phyloP scores from a whole-genome alignment of 1,139 yeast genomes.

The Taphrina communis region DNA sequence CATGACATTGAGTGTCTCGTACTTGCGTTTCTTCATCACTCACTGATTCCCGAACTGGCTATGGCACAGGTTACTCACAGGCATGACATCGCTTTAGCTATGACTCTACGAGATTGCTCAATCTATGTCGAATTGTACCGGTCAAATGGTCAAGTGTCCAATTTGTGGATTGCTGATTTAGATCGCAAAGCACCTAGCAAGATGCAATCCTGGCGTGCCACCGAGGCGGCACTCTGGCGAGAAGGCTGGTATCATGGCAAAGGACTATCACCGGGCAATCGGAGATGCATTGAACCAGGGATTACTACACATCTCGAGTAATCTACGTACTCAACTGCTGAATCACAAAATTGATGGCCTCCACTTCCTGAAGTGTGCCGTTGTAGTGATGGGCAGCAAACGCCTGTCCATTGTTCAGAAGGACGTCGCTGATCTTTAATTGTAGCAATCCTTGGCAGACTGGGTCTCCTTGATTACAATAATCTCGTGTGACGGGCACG shows the following conservation, averaged over 20 bases:
- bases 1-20: not conserved
- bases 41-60: conserved; percentile 33
- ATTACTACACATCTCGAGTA: not conserved
- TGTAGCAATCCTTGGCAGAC: conserved; percentile 21
- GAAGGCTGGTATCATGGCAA: conserved; percentile 23
- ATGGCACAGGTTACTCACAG: not conserved
- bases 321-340: conserved; percentile 21
- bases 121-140: conserved; percentile 6
- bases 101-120: conserved; percentile 40
- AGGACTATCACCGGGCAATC: conserved; percentile 3
- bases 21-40: not conserved
- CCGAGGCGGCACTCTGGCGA: conserved; percentile 4
- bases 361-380: conserved; percentile 17
- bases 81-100: conserved; percentile 10
- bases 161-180: conserved; percentile 20
- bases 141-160: not conserved
- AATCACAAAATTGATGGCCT: conserved; percentile 21
- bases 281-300: not conserved
- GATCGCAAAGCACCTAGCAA: conserved; percentile 27
- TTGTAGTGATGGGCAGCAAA: conserved; percentile 27
- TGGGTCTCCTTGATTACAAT: conserved; percentile 25
- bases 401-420: not conserved
- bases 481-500: conserved; percentile 24
- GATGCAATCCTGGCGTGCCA: conserved; percentile 4
- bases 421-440: conserved; percentile 9